Percentiles rank a stretch among this genome's conserved stretches.
Conservation (phyloP, 2,329 filamentous ascomycete genomes). For the Phoma sp. region DNA sequence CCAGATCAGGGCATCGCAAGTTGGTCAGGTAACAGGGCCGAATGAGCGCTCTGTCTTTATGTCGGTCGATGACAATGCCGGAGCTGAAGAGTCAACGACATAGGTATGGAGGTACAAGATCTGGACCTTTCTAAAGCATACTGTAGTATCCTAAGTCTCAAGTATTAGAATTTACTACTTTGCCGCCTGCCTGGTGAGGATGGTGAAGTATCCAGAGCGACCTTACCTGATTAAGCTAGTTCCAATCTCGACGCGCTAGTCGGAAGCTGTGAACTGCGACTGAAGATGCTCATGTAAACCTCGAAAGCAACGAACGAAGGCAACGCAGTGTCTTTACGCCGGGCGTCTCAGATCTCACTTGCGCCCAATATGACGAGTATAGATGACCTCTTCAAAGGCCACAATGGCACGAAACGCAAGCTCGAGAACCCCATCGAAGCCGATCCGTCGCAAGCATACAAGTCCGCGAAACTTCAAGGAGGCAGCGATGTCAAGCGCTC, state of each 20-base stretch:
- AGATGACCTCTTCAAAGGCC: conserved; percentile 68
- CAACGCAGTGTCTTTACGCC: neutral
- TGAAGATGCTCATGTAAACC: conserved; percentile 4
- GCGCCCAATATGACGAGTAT: conserved; percentile 61
- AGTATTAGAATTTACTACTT: no score
- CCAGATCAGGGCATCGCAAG: no score
- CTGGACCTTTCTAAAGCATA: no score
- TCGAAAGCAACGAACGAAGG: neutral
- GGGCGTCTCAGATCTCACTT: neutral
- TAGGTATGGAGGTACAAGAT: no score
- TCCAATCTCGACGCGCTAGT: conserved; percentile 3
- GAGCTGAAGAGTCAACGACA: no score
- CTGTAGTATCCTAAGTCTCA: no score
- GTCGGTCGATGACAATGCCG: no score
- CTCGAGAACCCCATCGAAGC: conserved; percentile 60
- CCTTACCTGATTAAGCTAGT: conserved; percentile 1
- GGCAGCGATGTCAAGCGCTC: conserved; percentile 59
- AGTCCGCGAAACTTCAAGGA: conserved; percentile 61
- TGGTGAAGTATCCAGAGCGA: no score
- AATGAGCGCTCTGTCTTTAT: neutral
- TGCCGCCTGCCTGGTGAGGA: no score
- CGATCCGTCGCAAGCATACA: conserved; percentile 65
- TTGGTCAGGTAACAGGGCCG: neutral
- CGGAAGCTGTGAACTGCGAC: conserved; percentile 5
- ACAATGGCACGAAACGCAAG: conserved; percentile 63